Evolutionary conservation across 345 rosid genomes (phyloP), one percentile per base, ranked within the genome.

Genomic region (Populus pruinosa): DNA sequence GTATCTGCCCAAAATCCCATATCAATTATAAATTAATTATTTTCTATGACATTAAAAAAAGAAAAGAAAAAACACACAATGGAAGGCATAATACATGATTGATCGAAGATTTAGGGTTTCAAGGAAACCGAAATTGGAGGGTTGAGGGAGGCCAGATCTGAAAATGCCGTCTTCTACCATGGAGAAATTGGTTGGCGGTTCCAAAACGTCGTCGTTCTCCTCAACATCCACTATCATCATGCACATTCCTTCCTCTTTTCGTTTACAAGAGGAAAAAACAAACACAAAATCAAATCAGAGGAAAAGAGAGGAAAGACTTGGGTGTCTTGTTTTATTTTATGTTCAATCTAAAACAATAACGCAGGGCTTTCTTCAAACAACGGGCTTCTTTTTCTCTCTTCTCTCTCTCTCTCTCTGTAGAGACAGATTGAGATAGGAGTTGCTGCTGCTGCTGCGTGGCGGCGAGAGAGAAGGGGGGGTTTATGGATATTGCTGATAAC

Each of bases 111-210:
- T 88, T n/a, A 92, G 88, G 77, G 92, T 86, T 77, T 80, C 47
- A 7, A 94, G 86, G 86, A 90, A 94, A 1, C 79, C 50, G 62
- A 94, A 91, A 84, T 89, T 90, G 71, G 68, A 75, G 1, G 88
- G 84, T 31, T 82, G 84, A 78, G 98, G 98, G 53, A 92, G 84
- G 66, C 89, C 82, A 33, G 97, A 94, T 81, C 98, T 85, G 86
- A 78, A 94, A 76, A 94, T 85, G 78, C 91, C 93, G 38, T 90
- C 97, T 61, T 92, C 97, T 1, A 92, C 97, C 92, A 81, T 85
- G 0, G 97, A 91, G 84, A 94, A 94, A 80, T 94, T 94, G 23
- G 85, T 33, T 31, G 96, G 96, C 43, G 96, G 93, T 6, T 83
- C 75, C 74, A 85, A 55, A 68, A 78, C 69, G 56, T 17, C 69